These are phyloP conservation scores for Achaetomiella virescens DNA, from an alignment of 495 filamentous ascomycete genomes.

Conservation along the genomic window DNA sequence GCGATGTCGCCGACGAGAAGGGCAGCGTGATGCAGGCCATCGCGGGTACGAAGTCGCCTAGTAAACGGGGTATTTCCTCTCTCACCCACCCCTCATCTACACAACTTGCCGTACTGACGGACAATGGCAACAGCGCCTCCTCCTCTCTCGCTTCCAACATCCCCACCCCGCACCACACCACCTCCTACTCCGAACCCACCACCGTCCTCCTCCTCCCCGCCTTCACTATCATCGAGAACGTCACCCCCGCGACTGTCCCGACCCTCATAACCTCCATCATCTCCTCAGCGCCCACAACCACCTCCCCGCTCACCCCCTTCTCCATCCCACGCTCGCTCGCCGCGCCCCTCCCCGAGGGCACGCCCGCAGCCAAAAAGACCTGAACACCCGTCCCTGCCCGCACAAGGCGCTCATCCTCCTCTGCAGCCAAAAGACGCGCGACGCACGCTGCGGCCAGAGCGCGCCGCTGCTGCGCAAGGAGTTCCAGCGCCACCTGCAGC, in stretches of 20 bases:
- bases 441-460: slow-evolving; percentile 89
- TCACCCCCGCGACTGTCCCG: slow-evolving; percentile 68
- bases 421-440: slow-evolving; percentile 87
- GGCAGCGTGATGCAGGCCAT: slow-evolving; percentile 96
- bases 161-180: slow-evolving; percentile 57
- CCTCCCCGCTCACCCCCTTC: slow-evolving; percentile 54
- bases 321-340: slow-evolving; percentile 38
- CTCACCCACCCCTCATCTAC: background rate
- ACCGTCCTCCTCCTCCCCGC: slow-evolving; percentile 81
- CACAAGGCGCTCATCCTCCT: slow-evolving; percentile 85
- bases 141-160: slow-evolving; percentile 95
- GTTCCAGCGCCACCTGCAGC: slow-evolving; percentile 82
- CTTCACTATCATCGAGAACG: slow-evolving; percentile 79
- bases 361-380: slow-evolving; percentile 31
- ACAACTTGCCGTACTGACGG: background rate
- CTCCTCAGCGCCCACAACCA: slow-evolving; percentile 67
- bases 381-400: slow-evolving; percentile 64
- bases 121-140: slow-evolving; percentile 79
- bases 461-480: slow-evolving; percentile 82
- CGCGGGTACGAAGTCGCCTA: slow-evolving; percentile 51
- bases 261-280: slow-evolving; percentile 67
- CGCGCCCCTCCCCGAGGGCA: slow-evolving; percentile 47
- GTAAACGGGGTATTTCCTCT: slow-evolving; percentile 63
- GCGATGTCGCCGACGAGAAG: slow-evolving; percentile 82
- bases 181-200: slow-evolving; percentile 60